Conservation (phyloP, 768 basidiomycete genomes). For the Podaxis sp. region DNA sequence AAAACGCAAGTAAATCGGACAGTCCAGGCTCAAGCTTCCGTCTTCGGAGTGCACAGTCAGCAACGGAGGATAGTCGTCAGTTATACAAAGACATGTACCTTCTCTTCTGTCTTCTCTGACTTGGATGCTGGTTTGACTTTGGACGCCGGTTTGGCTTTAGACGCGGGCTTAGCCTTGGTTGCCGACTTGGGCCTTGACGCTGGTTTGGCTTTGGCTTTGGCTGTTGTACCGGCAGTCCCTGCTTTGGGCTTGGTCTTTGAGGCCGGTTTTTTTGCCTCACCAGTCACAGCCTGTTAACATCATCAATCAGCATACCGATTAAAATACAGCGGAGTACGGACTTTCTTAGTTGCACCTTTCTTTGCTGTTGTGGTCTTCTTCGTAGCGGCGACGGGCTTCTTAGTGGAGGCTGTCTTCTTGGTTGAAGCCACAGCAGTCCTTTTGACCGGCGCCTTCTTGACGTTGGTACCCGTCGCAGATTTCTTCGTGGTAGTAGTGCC, state of each 20-base stretch:
- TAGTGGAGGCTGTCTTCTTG: constrained; percentile 17
- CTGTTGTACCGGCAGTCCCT: constrained; percentile 18
- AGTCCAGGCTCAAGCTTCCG: background rate
- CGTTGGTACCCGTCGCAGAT: constrained; percentile 19
- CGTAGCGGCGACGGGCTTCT: constrained; percentile 16
- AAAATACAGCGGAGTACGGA: constrained; percentile 17
- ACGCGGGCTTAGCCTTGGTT: constrained; percentile 25
- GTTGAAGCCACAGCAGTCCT: constrained; percentile 10
- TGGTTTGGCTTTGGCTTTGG: constrained; percentile 29
- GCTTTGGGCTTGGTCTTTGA: constrained; percentile 26
- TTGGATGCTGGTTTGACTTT: constrained; percentile 29
- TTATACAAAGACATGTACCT: constrained; percentile 15
- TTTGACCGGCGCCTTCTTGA: constrained; percentile 16
- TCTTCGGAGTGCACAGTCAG: constrained; percentile 19
- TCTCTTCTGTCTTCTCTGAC: constrained; percentile 21
- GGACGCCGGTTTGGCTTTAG: constrained; percentile 16
- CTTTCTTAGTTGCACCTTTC: constrained; percentile 53
- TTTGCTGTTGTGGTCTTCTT: constrained; percentile 24
- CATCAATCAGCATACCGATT: background rate
- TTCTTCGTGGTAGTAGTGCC: constrained; percentile 20
- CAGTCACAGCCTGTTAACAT: constrained; percentile 29
- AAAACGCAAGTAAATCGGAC: background rate
- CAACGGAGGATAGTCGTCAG: constrained; percentile 17
- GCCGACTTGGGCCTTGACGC: constrained; percentile 23
- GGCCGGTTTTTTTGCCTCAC: constrained; percentile 32